Evolutionary conservation across 2,329 filamentous ascomycete genomes (phyloP).

Genomic region (Arthrocladium fulminans): DNA sequence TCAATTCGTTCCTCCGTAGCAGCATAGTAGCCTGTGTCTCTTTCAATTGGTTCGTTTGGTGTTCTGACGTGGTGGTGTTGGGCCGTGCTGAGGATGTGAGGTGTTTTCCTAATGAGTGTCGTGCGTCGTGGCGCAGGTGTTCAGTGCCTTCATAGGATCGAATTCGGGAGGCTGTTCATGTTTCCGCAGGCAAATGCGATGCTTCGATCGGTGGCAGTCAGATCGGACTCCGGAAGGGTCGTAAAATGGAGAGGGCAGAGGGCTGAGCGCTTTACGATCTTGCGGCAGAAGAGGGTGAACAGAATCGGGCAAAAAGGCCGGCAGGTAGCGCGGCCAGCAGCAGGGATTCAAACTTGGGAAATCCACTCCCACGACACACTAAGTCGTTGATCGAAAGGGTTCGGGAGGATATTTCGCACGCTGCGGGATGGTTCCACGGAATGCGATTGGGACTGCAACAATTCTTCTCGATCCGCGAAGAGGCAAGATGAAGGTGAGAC

Average conservation of each 20-base stretch:
- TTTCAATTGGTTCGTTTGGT: not conserved
- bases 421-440: not conserved
- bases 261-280: not conserved
- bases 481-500: not conserved
- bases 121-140: not conserved
- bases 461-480: not conserved
- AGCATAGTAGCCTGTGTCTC: not conserved
- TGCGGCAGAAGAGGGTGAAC: not conserved
- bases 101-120: not conserved
- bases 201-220: no score
- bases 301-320: not conserved
- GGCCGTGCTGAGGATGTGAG: not conserved
- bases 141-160: not conserved
- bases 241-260: not conserved
- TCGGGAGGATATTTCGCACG: not conserved
- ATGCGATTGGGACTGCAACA: no score
- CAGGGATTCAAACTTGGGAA: not conserved
- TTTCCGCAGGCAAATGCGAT: no score
- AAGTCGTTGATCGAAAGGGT: not conserved
- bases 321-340: not conserved
- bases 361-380: not conserved
- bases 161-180: not conserved
- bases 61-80: not conserved
- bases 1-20: slow-evolving; percentile 3
- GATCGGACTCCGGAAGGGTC: no score